Conservation (phyloP, 768 basidiomycete genomes). For the Trametopsis cervina region DNA sequence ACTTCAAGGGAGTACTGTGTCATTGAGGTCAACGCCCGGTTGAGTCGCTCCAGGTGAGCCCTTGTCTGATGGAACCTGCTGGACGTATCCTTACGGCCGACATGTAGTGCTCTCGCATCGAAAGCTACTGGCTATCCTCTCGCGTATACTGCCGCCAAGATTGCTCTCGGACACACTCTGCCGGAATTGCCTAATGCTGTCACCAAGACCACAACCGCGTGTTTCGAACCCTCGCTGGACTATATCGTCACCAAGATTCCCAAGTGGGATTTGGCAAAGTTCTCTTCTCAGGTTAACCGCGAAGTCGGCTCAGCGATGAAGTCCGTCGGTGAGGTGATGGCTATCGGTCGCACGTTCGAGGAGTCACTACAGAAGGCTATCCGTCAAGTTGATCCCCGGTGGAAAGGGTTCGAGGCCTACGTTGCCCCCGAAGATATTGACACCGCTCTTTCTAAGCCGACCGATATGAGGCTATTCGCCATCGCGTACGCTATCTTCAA, state of each 20-base stretch:
- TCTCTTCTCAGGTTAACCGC: slow-evolving; percentile 88
- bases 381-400: slow-evolving; percentile 94
- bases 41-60: slow-evolving; percentile 74
- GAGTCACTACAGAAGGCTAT: slow-evolving; percentile 98
- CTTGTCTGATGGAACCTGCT: no score
- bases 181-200: slow-evolving; percentile 98
- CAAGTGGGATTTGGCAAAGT: slow-evolving; percentile 99
- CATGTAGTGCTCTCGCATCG: slow-evolving; percentile 88
- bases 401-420: slow-evolving; percentile 96
- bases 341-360: slow-evolving; percentile 98
- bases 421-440: slow-evolving; percentile 83
- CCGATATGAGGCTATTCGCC: slow-evolving; percentile 94
- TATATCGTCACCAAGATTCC: slow-evolving; percentile 99
- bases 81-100: no score
- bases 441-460: slow-evolving; percentile 70
- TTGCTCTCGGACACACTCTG: slow-evolving; percentile 94
- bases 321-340: slow-evolving; percentile 99
- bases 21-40: slow-evolving; percentile 96
- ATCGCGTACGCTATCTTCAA: slow-evolving; percentile 98
- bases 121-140: slow-evolving; percentile 99
- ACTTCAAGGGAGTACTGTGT: slow-evolving; percentile 91
- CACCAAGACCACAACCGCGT: slow-evolving; percentile 98
- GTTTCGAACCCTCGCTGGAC: slow-evolving; percentile 97
- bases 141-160: slow-evolving; percentile 98
- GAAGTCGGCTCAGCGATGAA: slow-evolving; percentile 98